Percentiles rank a stretch among this genome's conserved stretches.
Evolutionary conservation across 2,329 filamentous ascomycete genomes (phyloP).

Genomic region (Talaromyces sp.): DNA sequence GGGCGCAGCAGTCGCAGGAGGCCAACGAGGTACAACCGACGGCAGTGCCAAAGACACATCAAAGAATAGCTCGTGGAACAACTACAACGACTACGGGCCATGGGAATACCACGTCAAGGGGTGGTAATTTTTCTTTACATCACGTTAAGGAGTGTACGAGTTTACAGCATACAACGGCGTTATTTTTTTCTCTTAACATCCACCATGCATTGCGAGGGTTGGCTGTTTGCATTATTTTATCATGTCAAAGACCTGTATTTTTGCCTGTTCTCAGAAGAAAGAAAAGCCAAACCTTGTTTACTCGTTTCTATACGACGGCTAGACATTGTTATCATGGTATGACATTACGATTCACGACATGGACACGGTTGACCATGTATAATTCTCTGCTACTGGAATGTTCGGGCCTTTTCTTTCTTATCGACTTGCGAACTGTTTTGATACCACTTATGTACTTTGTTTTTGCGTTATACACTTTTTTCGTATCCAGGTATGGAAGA

Average conservation of each 20-base stretch:
- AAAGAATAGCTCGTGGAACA: slow-evolving; percentile 74
- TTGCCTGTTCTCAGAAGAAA: neutral
- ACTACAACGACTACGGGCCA: slow-evolving; percentile 80
- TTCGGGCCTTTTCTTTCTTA: neutral
- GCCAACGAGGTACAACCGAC: slow-evolving; percentile 21
- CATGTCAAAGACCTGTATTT: slow-evolving; percentile 7
- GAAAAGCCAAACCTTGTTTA: slow-evolving; percentile 2
- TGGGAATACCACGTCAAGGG: slow-evolving; percentile 81
- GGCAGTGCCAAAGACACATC: slow-evolving; percentile 57
- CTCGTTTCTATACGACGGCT: neutral
- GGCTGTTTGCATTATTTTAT: slow-evolving; percentile 18
- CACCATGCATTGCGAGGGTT: slow-evolving; percentile 16
- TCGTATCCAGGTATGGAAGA: neutral
- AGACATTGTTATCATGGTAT: slow-evolving; percentile 7
- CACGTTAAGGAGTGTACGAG: slow-evolving; percentile 8
- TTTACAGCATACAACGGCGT: slow-evolving; percentile 10
- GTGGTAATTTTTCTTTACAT: slow-evolving; percentile 57
- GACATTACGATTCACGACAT: slow-evolving; percentile 3
- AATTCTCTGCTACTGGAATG: neutral
- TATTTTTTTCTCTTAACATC: slow-evolving; percentile 1
- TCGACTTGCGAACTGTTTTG: neutral
- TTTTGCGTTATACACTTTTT: slow-evolving; percentile 6
- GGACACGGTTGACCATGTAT: neutral
- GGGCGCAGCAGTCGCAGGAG: slow-evolving; percentile 47
- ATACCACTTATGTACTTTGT: slow-evolving; percentile 15